Evolutionary conservation across 108 stramenopile genomes (phyloP).

Genomic region (Cyclotella cryptica): DNA sequence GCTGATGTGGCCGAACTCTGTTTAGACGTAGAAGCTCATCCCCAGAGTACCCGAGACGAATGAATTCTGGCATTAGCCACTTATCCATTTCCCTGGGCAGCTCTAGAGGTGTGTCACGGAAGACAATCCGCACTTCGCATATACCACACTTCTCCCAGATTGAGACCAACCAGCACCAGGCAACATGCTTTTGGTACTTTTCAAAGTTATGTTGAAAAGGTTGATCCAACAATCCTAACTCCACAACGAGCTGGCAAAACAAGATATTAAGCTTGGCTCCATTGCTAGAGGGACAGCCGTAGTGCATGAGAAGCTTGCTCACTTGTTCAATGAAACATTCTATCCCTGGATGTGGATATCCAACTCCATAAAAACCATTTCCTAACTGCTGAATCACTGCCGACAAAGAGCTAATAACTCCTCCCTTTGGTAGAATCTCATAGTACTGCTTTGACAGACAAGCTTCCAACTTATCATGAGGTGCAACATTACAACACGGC

Average conservation of each 20-base stretch:
- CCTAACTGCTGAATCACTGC: neutral
- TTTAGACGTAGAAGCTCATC: constrained; percentile 1
- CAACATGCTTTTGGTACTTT: neutral
- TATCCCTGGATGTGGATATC: constrained; percentile 4
- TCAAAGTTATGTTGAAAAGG: neutral
- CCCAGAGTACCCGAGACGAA: neutral
- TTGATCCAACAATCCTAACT: constrained; percentile 8
- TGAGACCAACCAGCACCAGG: constrained; percentile 1
- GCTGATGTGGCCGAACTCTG: constrained; percentile 1
- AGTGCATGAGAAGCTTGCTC: constrained; percentile 21
- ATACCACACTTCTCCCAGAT: constrained; percentile 13
- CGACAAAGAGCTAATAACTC: neutral
- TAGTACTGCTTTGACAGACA: constrained; percentile 20
- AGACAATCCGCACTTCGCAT: neutral
- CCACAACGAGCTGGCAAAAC: neutral
- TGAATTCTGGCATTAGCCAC: constrained; percentile 18
- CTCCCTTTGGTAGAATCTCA: constrained; percentile 10
- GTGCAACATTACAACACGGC: constrained; percentile 5
- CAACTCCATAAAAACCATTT: constrained; percentile 19
- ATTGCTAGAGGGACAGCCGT: neutral
- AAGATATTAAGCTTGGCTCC: neutral
- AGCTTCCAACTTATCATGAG: neutral
- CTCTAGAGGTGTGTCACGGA: neutral
- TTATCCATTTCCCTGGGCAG: constrained; percentile 14
- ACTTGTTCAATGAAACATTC: constrained; percentile 13